Percentiles rank a stretch among this genome's conserved stretches.
Conservation (phyloP, 371 early-diverging fungal genomes). For the Mortierella sp. region DNA sequence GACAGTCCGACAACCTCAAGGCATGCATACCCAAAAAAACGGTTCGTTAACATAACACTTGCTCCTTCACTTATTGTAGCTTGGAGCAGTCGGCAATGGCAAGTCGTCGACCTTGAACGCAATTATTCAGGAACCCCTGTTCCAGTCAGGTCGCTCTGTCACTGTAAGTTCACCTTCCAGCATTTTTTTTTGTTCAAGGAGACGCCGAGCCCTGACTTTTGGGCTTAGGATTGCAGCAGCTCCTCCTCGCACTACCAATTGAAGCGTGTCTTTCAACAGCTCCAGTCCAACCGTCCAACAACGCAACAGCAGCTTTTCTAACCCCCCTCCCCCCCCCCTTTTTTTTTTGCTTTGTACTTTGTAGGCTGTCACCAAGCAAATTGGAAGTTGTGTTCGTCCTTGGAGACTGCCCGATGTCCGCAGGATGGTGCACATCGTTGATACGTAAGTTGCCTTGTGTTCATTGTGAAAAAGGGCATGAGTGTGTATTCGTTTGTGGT, state of each 20-base stretch:
- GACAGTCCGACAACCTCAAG: not conserved
- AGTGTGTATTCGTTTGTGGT: not conserved
- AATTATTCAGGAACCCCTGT: constrained; percentile 57
- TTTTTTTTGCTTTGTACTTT: not conserved
- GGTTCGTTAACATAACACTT: not conserved
- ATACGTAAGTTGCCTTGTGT: constrained; percentile 46
- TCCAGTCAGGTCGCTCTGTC: constrained; percentile 54
- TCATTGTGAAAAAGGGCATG: not conserved
- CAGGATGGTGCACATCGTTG: constrained; percentile 58
- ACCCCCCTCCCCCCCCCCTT: not conserved
- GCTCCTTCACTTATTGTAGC: constrained; percentile 13
- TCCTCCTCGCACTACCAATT: not conserved
- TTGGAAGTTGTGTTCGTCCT: constrained; percentile 48
- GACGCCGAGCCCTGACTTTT: not conserved
- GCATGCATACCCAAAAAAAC: no score
- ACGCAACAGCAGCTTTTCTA: not conserved
- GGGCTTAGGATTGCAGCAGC: not conserved
- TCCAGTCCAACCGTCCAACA: not conserved
- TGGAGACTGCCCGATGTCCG: constrained; percentile 57
- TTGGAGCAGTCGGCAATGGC: constrained; percentile 59
- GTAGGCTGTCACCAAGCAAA: constrained; percentile 54
- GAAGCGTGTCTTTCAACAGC: not conserved
- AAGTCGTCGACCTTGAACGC: constrained; percentile 57
- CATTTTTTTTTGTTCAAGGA: not conserved
- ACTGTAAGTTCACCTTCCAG: constrained; percentile 33